Conservation (phyloP, 495 filamentous ascomycete genomes). For the Penicillium manginii region DNA sequence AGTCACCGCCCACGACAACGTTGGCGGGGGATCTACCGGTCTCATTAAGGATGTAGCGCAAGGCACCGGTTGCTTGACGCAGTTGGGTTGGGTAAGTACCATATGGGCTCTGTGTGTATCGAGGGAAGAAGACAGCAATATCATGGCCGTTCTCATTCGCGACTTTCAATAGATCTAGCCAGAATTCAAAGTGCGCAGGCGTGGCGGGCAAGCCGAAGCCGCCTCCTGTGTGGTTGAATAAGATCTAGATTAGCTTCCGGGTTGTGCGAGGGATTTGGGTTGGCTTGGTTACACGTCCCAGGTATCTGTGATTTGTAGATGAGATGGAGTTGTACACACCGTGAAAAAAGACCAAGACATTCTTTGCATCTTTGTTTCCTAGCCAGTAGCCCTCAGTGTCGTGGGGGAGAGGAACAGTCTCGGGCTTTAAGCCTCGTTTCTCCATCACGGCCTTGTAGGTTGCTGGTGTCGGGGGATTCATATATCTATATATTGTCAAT, state of each 20-base stretch:
- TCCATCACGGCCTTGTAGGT: slow-evolving; percentile 52
- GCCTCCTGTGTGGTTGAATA: slow-evolving; percentile 46
- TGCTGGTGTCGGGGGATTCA: slow-evolving; percentile 43
- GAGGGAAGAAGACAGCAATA: slow-evolving; percentile 54
- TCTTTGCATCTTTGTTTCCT: slow-evolving; percentile 57
- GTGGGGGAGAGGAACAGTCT: slow-evolving; percentile 51
- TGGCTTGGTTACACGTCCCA: background rate
- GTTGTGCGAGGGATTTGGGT: background rate
- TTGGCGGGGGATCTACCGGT: slow-evolving; percentile 42
- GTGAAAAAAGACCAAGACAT: slow-evolving; percentile 62
- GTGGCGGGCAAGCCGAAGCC: slow-evolving; percentile 56
- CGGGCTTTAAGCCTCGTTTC: slow-evolving; percentile 47
- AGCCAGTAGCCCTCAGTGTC: slow-evolving; percentile 62
- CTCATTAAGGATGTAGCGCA: slow-evolving; percentile 55
- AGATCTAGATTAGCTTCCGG: background rate
- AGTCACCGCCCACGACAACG: slow-evolving; percentile 63
- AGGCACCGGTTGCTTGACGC: slow-evolving; percentile 53
- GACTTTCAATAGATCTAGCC: slow-evolving; percentile 43
- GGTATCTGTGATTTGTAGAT: background rate
- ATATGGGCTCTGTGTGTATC: slow-evolving; percentile 61
- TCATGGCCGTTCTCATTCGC: slow-evolving; percentile 48
- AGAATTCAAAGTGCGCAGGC: slow-evolving; percentile 51
- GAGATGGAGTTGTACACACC: slow-evolving; percentile 39
- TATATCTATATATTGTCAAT: slow-evolving; percentile 23
- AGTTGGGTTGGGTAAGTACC: slow-evolving; percentile 61